Conservation (phyloP, 208 protist genomes). For the Angomonas ambiguus region DNA sequence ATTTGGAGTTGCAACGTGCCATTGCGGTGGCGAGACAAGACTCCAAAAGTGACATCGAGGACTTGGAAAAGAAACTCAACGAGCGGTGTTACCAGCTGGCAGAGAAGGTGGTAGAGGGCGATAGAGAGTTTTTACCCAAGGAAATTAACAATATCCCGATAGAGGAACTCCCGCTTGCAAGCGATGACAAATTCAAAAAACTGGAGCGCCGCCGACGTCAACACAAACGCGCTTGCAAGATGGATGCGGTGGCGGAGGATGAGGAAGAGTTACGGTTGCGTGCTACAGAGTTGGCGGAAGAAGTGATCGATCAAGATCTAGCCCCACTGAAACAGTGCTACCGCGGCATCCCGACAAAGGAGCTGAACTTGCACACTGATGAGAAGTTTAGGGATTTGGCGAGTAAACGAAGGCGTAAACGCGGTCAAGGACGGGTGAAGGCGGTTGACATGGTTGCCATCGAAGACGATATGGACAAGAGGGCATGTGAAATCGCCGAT, state of each 20-base stretch:
- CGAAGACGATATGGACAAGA: conserved; percentile 69
- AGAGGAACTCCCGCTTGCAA: conserved; percentile 57
- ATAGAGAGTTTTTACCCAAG: conserved; percentile 38
- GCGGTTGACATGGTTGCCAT: conserved; percentile 52
- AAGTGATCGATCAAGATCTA: conserved; percentile 57
- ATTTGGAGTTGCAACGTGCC: conserved; percentile 56
- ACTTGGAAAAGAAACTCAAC: conserved; percentile 55
- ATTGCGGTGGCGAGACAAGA: conserved; percentile 42
- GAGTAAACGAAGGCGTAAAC: conserved; percentile 25
- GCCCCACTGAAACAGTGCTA: conserved; percentile 42
- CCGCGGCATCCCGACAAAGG: conserved; percentile 59
- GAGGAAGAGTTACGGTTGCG: conserved; percentile 42
- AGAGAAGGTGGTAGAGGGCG: conserved; percentile 23
- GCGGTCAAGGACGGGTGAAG: conserved; percentile 28
- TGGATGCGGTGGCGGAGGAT: conserved; percentile 40
- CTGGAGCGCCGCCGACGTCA: conserved; percentile 48
- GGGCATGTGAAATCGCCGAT: conserved; percentile 73
- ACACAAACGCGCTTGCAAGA: conserved; percentile 33
- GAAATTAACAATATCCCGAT: conserved; percentile 61
- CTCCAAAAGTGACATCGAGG: conserved; percentile 17
- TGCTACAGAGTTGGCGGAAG: conserved; percentile 52
- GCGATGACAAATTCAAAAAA: conserved; percentile 51
- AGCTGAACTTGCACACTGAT: conserved; percentile 70
- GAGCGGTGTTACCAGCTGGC: conserved; percentile 47
- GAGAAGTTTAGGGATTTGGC: conserved; percentile 54